Evolutionary conservation across 83 land plant species (phyloP), one percentile per base, ranked within the genome.

Genomic region (Thuja plicata): DNA sequence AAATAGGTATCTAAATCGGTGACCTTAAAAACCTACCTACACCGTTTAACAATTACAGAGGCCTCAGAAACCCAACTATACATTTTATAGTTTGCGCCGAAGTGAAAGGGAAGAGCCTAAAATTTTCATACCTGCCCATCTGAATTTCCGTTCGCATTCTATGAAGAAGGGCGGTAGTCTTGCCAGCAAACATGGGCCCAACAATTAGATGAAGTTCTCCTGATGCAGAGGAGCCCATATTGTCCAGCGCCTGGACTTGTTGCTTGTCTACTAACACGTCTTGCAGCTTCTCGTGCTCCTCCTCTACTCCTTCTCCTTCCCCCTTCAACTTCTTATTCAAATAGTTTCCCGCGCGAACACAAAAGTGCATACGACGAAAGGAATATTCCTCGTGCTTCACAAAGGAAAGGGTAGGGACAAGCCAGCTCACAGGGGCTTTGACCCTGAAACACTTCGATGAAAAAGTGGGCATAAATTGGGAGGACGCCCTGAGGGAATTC

Each of bases 181-280:
- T 95, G 41, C 97, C 97, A 35, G 97, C 96, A 38, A 95, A 95
- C 97, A 95, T 95, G 41, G 97, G 97, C 1, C 97, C 97, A 12
- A 94, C 88, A 76, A 95, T 95, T 38, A 95, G 93, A 81, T 95
- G 97, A 87, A 95, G 89, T 84, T 93, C 96, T 8, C 96, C 96
- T 40, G 46, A 9, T 80, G 84, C 8, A 27, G 41, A 41, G 48
- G 27, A 5, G 19, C 84, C 84, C 84, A 41, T 40, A 43, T 80
- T 43, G 3, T 80, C 84, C 84, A 80, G 8, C 46, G 84, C 48
- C 45, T 41, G 41, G 46, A 21, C 21, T 9, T 80, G 84, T 10
- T 41, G 43, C n/a, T 45, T 21, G 30, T 27, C 46, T 24, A 21
- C 43, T 41, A 41, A 6, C 84, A 81, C 19, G 46, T 45, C 43